Evolutionary conservation across 2,329 filamentous ascomycete genomes (phyloP), one percentile per base, ranked within the genome.

Genomic region (Xenosphaeropsis pyriputrescens): DNA sequence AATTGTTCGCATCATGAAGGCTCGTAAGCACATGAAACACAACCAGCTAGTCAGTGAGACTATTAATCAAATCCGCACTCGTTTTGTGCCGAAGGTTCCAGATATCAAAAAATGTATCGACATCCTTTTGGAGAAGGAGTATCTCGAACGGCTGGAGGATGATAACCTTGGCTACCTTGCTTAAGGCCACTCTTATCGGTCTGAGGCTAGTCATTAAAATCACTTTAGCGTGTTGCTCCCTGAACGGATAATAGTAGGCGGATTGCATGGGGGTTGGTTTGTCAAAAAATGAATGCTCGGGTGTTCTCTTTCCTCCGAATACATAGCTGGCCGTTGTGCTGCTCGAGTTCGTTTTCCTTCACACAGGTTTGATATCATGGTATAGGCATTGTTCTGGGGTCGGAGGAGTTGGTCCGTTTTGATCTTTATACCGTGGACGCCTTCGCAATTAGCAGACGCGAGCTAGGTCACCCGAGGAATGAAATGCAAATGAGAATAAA

Each of bases 51-150:
- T 98, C 39, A 80, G 85, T 54, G 91, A 98, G 63, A 93, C 88
- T 17, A 96, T 98, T 58, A 81, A 79, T 54, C 91, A 96, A 61
- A 95, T 98, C 58, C 85, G 83, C 57, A 79, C 77, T 32, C 84
- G 91, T 31, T 98, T 98, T 61, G 78, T 86, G 41, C 91, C 91
- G 31, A 93, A 93, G 63, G 73, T 98, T 19, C 70, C 75, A 13
- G 91, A 98, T 50, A 98, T 98, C 72, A 98, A 98, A 69, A 98
- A 96, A 67, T 95, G 91, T 61, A 96, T 98, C 57, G 91, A 98
- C 61, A 94, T 94, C 46, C 70, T 98, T 31, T 79, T 98, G 46
- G 91, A 98, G 68, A 98, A 98, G 68, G 91, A 98, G 60, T 98
- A 98, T 54, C 74, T 98, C 35, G 91, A 98, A 67, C 84, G 91